Base-by-base conservation (phyloP, 176 grass and related monocot species). In the Cenchrus americanus region DNA sequence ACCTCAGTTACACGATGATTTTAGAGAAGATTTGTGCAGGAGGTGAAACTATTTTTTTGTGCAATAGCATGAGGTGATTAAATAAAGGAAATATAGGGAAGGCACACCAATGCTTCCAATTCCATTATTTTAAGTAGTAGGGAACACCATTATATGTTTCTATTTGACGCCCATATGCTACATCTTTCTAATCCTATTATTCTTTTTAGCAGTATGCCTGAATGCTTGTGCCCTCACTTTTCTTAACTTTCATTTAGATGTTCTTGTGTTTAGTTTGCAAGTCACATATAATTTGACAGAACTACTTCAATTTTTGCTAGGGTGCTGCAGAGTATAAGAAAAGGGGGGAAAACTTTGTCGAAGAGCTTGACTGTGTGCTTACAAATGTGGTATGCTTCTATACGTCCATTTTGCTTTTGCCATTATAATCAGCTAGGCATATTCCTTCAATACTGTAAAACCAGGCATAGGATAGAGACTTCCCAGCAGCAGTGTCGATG, bases 321-420 rank as follows among this genome's bases (percentile, higher is more conserved):
- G 90, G 91, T 66, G 93, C 93, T 26, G 96, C 96, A 51, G 96
- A 99, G 77, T 95, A 89, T 84, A 89, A 94, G 70, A 86, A 91
- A 78, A 89, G 96, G 59, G 92, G 89, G 89, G 93, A 99, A 59
- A 99, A 99, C 44, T 99, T 99, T 67, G 34, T 92, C 37, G 96
- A 99, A 78, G 96, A 99, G 83, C 90, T 99, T 14, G 96, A 99
- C 87, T 99, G 96, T 85, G 96, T 99, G 59, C 73, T 99, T 47
- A 80, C 86, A 3, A 93, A 99, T 87, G 93, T 99, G 93, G 96
- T 99, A 99, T 83, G 64, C 47, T 85, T 85, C 49, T 67, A 78
- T 60, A 62, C 14, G 22, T 50, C 47, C 44, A 44, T 73, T 87
- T 79, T n/a, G n/a, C 77, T 71, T 41, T 83, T 23, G 54, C 65